A percentile compares a stretch with the other conserved stretches of the same genome.
These are phyloP conservation scores for Cryptosporidium ubiquitum DNA, from an alignment of 169 alveolate genomes.

Conservation along the genomic window DNA sequence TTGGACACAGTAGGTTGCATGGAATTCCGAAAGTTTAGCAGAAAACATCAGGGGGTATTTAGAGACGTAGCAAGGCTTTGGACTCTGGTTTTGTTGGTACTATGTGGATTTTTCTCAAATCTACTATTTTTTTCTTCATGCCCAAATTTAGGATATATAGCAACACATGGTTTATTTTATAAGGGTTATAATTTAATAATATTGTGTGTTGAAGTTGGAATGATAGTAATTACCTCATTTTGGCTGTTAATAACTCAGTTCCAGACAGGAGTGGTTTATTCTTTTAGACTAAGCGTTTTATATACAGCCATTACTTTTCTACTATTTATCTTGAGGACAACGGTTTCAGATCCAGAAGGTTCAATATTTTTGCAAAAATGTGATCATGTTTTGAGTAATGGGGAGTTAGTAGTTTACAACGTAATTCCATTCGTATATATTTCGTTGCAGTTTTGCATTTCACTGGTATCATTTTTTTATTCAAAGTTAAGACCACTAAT, in stretches of 20 bases:
- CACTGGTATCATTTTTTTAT: constrained; percentile 39
- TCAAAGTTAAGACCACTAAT: constrained; percentile 54
- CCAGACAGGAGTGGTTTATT: constrained; percentile 74
- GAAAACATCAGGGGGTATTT: constrained; percentile 72
- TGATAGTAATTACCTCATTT: constrained; percentile 45
- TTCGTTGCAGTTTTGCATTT: constrained; percentile 34
- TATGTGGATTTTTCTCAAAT: constrained; percentile 55
- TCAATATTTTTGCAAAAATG: constrained; percentile 41
- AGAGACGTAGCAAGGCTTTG: constrained; percentile 68
- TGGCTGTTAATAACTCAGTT: constrained; percentile 68
- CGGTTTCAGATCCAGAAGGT: not conserved
- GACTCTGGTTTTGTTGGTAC: constrained; percentile 40
- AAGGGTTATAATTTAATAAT: constrained; percentile 49
- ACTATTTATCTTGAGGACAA: constrained; percentile 38
- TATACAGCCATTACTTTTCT: constrained; percentile 45
- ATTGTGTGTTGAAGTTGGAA: constrained; percentile 38
- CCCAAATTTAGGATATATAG: constrained; percentile 61
- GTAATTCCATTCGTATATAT: constrained; percentile 43
- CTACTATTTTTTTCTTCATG: constrained; percentile 67
- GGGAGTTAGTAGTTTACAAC: constrained; percentile 29
- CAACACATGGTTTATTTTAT: constrained; percentile 14
- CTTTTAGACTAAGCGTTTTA: constrained; percentile 52
- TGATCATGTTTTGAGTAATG: constrained; percentile 22
- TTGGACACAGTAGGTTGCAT: constrained; percentile 61
- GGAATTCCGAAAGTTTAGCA: constrained; percentile 69